Evolutionary conservation across 345 rosid species (phyloP).

Genomic region (Toxicodendron radicans): DNA sequence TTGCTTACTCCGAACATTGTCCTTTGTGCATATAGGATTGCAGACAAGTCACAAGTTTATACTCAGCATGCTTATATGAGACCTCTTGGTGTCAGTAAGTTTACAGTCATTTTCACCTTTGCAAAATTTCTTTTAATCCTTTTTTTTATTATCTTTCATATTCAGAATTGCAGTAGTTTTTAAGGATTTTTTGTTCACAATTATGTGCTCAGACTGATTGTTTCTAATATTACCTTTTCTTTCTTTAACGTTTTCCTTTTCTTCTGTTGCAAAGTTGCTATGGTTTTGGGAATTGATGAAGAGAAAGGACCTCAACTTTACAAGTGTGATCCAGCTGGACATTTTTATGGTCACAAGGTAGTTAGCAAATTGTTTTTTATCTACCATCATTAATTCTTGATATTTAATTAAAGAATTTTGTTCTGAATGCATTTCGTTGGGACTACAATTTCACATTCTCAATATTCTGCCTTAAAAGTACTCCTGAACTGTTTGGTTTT

Average conservation of each 20-base stretch:
- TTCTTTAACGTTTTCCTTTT: slow-evolving; percentile 7
- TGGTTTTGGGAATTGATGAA: slow-evolving; percentile 96
- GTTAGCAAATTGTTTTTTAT: not conserved
- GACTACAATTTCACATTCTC: not conserved
- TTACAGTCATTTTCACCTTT: slow-evolving; percentile 15
- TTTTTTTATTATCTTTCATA: not conserved
- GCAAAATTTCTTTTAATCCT: not conserved
- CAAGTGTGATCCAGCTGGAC: slow-evolving; percentile 99
- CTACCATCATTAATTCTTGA: not conserved
- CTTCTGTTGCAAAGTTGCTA: slow-evolving; percentile 61
- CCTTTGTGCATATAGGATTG: slow-evolving; percentile 58
- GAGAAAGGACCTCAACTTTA: slow-evolving; percentile 89
- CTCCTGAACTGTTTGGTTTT: not conserved
- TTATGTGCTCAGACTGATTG: not conserved
- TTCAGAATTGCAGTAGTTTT: not conserved
- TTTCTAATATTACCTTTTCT: not conserved
- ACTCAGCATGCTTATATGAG: slow-evolving; percentile 99
- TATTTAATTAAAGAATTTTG: not conserved
- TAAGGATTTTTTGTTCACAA: not conserved
- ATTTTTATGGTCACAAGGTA: slow-evolving; percentile 98
- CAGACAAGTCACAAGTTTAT: slow-evolving; percentile 94
- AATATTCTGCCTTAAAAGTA: not conserved
- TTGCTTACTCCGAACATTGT: not conserved
- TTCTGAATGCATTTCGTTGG: not conserved
- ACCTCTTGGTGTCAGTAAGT: slow-evolving; percentile 97